Evolutionary conservation across 495 filamentous ascomycete species (phyloP), one percentile per base, ranked within the genome.

Genomic region (Neurospora sp.): DNA sequence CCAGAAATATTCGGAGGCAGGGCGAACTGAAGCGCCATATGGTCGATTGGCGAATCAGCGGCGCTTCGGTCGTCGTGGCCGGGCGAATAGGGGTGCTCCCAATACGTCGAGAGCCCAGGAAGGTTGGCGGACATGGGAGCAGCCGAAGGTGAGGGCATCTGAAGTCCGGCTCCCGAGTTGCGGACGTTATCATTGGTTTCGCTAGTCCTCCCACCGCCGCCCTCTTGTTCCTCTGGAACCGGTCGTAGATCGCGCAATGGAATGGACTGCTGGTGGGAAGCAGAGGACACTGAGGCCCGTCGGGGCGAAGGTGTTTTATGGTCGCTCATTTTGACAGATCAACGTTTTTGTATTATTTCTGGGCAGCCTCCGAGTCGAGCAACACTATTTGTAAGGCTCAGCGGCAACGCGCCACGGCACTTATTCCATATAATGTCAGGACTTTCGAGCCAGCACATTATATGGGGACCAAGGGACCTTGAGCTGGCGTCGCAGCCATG

Each of bases 211-310:
- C 71, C 77, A 62, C 54, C 70, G n/a, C 27, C 71, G 60, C 73
- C 73, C 60, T 77, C 80, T 66, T 74, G 77, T 20, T 86, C 83
- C 74, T 87, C 88, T 66, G 88, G 86, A 41, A 87, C 83, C 72
- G 88, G 86, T 39, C 90, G 89, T 70, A 97, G 90, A 80, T 97
- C 91, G 80, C 92, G 91, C 70, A 98, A 85, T 69, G 95, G 93
- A 82, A 97, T 97, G 54, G 91, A 91, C 74, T 93, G 91, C 70
- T 87, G 83, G 40, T 88, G 80, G 46, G 74, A 74, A 31, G 60
- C 42, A 86, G 82, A 54, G 69, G 75, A 38, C 39, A 74, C 72
- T 39, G 77, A 72, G 73, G 74, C 62, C 77, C 79, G 78, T 71
- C 80, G 80, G 70, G 80, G 79, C 23, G 81, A 77, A 66, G 79